Base-by-base conservation (phyloP, 257 asterid species). In the Eustoma russellianum region DNA sequence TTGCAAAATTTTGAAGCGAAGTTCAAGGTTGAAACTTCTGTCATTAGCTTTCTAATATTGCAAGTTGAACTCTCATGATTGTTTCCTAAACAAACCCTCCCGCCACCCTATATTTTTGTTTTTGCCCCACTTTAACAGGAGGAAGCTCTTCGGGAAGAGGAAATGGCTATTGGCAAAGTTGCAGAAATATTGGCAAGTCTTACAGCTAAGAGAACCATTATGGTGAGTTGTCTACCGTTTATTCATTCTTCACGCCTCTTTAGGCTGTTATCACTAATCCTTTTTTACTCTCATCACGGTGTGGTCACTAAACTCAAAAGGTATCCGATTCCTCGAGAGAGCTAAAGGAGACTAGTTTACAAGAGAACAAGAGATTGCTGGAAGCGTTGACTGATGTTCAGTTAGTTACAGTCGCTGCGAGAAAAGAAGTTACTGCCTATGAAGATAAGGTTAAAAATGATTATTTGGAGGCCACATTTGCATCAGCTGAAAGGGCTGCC, bases 121-220 rank as follows among this genome's bases (percentile, higher is more conserved):
- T 24, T 24, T 4, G 3, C 30, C n/a, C 55, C 51, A 58, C 30
- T 49, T 66, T 53, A 55, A 69, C 83, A 86, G 94, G 94, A 83
- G 68, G 94, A 87, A 56, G 80, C 96, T 17, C 40, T 66, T 45
- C 68, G 70, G 50, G 96, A 87, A 62, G 89, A 87, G 62, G 66
- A 79, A 57, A 12, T 62, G 50, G 89, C 96, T 13, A 68, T 76
- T 74, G 85, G 68, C 48, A 76, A 83, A 52, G 79, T 87, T 63
- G 70, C 92, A 17, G 92, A 59, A 40, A 78, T 87, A 65, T 64
- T 87, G 59, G 73, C 83, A 48, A 67, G 71, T 58, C 66, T 86
- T 50, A 81, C 86, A 59, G 70, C 79, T 61, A 79, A 68, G 56
- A 81, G 72, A 69, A 73, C 74, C 35, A 56, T 69, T 52, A 73